A percentile compares a stretch with the other conserved stretches of the same genome.
These are phyloP conservation scores for Cadophora malorum DNA, from an alignment of 2,329 filamentous ascomycete genomes.

Conservation along the genomic window DNA sequence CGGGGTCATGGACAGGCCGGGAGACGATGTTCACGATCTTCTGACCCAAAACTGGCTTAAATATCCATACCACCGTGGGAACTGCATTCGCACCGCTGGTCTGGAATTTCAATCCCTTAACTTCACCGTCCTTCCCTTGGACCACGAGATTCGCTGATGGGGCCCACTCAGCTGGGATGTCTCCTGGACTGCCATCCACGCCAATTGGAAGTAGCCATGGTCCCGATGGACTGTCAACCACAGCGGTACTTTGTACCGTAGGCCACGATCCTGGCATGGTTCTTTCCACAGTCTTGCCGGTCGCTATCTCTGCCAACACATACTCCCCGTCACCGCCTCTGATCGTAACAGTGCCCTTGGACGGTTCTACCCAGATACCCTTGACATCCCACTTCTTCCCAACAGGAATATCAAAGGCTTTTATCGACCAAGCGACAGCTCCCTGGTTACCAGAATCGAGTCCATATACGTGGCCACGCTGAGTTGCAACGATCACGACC, in stretches of 20 bases:
- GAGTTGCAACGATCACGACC: slow-evolving; percentile 79
- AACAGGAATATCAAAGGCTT: slow-evolving; percentile 63
- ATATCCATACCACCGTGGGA: slow-evolving; percentile 71
- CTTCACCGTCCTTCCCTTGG: slow-evolving; percentile 53
- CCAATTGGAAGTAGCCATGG: slow-evolving; percentile 62
- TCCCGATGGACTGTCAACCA: slow-evolving; percentile 59
- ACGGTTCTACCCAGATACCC: slow-evolving; percentile 68
- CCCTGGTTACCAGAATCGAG: slow-evolving; percentile 80
- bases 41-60: slow-evolving; percentile 70
- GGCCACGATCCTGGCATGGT: slow-evolving; percentile 50
- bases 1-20: slow-evolving; percentile 78
- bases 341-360: slow-evolving; percentile 51
- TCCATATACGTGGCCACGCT: slow-evolving; percentile 78
- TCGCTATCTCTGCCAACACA: slow-evolving; percentile 59
- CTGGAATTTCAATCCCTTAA: slow-evolving; percentile 63
- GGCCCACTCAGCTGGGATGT: slow-evolving; percentile 53
- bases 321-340: slow-evolving; percentile 61
- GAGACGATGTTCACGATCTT: slow-evolving; percentile 72
- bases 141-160: slow-evolving; percentile 63
- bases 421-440: slow-evolving; percentile 75
- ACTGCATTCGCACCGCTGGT: slow-evolving; percentile 50
- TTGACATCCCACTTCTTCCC: slow-evolving; percentile 69
- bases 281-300: slow-evolving; percentile 56
- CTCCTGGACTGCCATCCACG: slow-evolving; percentile 54
- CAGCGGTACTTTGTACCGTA: slow-evolving; percentile 54